Evolutionary conservation across 768 basidiomycete species (phyloP).

Genomic region (Tremella fuciformis): DNA sequence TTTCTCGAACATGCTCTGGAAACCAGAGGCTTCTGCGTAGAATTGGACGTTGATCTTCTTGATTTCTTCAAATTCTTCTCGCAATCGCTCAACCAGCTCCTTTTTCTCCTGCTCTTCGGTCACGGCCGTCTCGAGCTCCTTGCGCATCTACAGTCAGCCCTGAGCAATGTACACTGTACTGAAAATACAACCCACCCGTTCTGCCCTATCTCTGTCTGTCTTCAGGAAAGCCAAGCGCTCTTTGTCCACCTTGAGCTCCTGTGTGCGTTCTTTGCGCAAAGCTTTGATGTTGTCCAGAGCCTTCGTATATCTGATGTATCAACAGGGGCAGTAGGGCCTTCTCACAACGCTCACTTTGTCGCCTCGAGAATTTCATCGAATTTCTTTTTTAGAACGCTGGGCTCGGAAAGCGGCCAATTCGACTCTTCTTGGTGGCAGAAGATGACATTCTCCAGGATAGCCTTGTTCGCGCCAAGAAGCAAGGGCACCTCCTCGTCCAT

Average conservation of each 20-base stretch:
- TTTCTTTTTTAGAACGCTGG: constrained; percentile 89
- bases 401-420: constrained; percentile 94
- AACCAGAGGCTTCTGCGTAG: constrained; percentile 76
- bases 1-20: constrained; percentile 65
- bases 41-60: constrained; percentile 59
- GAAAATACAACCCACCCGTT: constrained; percentile 59
- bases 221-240: constrained; percentile 75
- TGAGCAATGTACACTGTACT: background rate
- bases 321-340: background rate
- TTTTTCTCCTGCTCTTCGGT: constrained; percentile 70
- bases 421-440: constrained; percentile 99
- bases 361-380: constrained; percentile 99
- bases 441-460: constrained; percentile 98
- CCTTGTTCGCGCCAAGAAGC: constrained; percentile 89
- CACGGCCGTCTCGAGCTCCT: constrained; percentile 62
- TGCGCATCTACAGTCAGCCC: constrained; percentile 28
- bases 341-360: constrained; percentile 69
- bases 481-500: constrained; percentile 93
- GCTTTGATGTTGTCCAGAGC: constrained; percentile 87
- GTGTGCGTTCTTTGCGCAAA: constrained; percentile 82
- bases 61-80: constrained; percentile 63
- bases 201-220: constrained; percentile 78
- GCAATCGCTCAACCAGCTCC: constrained; percentile 68
- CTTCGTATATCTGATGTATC: constrained; percentile 80
- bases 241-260: constrained; percentile 89